phyloP scores from a whole-genome alignment of 352 stramenopile genomes.

The Pythium coloratum region DNA sequence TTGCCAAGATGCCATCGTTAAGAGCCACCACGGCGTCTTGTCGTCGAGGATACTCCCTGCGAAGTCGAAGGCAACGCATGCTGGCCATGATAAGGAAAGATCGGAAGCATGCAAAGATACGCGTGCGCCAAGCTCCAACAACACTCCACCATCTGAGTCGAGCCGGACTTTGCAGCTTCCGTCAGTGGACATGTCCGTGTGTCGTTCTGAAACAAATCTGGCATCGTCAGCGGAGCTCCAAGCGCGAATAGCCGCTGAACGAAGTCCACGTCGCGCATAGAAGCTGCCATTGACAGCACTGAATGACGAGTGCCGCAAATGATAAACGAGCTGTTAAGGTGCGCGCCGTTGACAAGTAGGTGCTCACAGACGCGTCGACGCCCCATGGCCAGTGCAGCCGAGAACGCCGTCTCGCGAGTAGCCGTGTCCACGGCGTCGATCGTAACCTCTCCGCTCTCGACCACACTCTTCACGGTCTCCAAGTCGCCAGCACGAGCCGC shows the following conservation, averaged over 20 bases:
- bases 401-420: neutral
- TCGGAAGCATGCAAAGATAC: no score
- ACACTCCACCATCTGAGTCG: no score
- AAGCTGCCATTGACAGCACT: neutral
- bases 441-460: neutral
- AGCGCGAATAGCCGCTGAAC: neutral
- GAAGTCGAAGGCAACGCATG: neutral
- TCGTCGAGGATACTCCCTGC: neutral
- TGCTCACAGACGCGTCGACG: neutral
- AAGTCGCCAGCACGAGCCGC: neutral
- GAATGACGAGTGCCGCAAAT: neutral
- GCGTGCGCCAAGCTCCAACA: no score
- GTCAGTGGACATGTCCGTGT: no score
- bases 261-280: neutral
- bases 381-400: neutral
- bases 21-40: neutral
- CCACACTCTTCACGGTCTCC: neutral
- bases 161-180: no score
- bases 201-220: no score
- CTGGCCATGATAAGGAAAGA: neutral
- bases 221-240: neutral
- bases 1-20: neutral
- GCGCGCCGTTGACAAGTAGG: neutral
- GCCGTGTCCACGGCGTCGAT: neutral
- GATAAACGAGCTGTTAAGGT: neutral